Base-by-base conservation (phyloP, 2,329 filamentous ascomycete genomes). In the Hypomyces rosellus region DNA sequence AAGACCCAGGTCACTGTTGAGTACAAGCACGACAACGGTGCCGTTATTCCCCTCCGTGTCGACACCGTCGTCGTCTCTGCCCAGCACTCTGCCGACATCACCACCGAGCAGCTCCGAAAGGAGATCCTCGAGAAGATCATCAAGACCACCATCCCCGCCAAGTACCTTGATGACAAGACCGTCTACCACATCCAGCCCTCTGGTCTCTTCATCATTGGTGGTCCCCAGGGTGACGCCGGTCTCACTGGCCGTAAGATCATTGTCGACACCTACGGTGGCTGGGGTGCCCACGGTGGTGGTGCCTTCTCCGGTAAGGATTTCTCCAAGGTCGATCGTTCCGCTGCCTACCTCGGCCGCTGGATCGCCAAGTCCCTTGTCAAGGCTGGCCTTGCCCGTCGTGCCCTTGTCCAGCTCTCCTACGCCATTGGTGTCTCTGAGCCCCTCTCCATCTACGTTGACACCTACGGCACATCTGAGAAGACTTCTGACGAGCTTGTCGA, bases 261-360 rank as follows among this genome's bases (percentile, higher is more conserved):
- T 61, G 93, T 99, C 71, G 93, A 99, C 78, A 97, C 93, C 73
- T 99, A 99, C 78, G 93, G 93, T 80, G 93, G 93, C 67, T 97
- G 93, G 93, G 93, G 93, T 78, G 93, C 93, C 64, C 93, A 99
- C 82, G 93, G 93, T 81, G 93, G 93, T 81, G 93, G 93, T 86
- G 93, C 93, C 73, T 99, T 99, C 88, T 97, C 93, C 66, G 93
- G 93, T 68, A 99, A 99, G 86, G 93, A 99, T 74, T 99, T 96
- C 85, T 96, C 90, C 82, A 99, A 99, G 84, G 93, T 99, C 75
- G 93, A 99, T 72, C 89, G 93, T 65, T 97, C 93, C 48, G 93
- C 93, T 61, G 93, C 93, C 67, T 99, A 99, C 78, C 85, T 97
- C 63, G 91, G 82, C 62, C 90, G 93, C 71, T 99, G 93, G 93